Evolutionary conservation across 2,329 filamentous ascomycete species (phyloP).

Genomic region (Volutella citrinella): DNA sequence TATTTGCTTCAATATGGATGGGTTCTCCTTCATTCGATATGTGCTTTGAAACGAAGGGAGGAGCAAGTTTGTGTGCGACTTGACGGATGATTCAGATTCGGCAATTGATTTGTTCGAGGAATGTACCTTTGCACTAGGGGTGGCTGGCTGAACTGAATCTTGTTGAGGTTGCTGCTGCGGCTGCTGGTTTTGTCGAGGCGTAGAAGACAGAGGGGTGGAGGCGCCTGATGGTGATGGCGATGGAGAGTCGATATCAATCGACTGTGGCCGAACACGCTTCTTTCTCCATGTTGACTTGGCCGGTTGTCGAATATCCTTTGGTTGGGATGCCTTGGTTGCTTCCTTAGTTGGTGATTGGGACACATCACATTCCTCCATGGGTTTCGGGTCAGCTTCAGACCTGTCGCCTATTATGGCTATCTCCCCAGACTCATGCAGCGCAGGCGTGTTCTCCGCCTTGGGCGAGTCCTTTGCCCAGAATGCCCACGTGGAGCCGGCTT

Average conservation of each 20-base stretch:
- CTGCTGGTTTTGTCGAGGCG: slow-evolving; percentile 16
- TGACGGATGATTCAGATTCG: slow-evolving; percentile 44
- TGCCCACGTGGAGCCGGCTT: slow-evolving; percentile 68
- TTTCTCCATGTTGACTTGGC: slow-evolving; percentile 36
- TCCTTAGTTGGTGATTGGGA: slow-evolving; percentile 35
- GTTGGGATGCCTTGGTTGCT: slow-evolving; percentile 21
- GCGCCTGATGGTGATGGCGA: slow-evolving; percentile 25
- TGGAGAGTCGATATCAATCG: slow-evolving; percentile 44
- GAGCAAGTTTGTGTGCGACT: slow-evolving; percentile 57
- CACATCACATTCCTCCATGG: slow-evolving; percentile 43
- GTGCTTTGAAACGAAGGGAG: slow-evolving; percentile 68
- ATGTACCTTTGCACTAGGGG: slow-evolving; percentile 8
- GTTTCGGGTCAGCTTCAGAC: slow-evolving; percentile 53
- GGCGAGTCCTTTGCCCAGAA: slow-evolving; percentile 70
- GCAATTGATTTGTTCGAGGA: slow-evolving; percentile 28
- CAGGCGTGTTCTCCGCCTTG: slow-evolving; percentile 30
- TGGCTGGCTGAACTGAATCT: too few species aligned
- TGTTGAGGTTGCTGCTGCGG: too few species aligned
- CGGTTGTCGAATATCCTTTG: slow-evolving; percentile 28
- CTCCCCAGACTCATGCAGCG: slow-evolving; percentile 43
- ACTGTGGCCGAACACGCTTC: slow-evolving; percentile 46
- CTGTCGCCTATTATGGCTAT: slow-evolving; percentile 57
- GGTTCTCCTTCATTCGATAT: slow-evolving; percentile 64
- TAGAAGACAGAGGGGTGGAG: slow-evolving; percentile 17
- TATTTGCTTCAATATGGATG: slow-evolving; percentile 68